Base-by-base conservation (phyloP, 495 filamentous ascomycete species). In the Hyaloscypha hepaticicola region DNA sequence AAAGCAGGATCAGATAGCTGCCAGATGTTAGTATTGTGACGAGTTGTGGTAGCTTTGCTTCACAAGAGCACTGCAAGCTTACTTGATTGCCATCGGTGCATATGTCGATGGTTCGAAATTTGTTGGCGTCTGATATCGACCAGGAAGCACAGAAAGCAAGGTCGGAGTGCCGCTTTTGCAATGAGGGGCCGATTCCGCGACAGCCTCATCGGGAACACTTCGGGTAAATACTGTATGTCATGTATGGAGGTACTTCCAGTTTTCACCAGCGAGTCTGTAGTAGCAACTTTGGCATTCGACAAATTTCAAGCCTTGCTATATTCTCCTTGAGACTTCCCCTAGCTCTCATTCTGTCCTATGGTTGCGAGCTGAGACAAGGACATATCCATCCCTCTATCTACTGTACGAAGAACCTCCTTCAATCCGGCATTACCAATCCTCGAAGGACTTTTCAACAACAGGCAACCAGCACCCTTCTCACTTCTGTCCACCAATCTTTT, bases 1-100 rank as follows among this genome's bases (percentile, higher is more conserved):
- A 97, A 63, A 98, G 89, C 67, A 98, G 87, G 77, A 99, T 99
- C 65, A 99, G 78, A 75, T 98, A 99, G 80, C 95, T 99, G 71
- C 63, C 71, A 24, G n/a, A 66, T 63, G 63, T 52, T 51, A 48
- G 72, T 83, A 4, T 4, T 45, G 16, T 4, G 38, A 45, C 38
- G 19, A 45, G 1, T 16, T 3, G 1, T 12, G 38, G 4, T 8
- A 0, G 14, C 6, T 45, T 45, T 19, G 4, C 11, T 45, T 16
- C 38, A 8, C 6, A 8, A 24, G 49, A 29, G 57, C 11, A 55
- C 33, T 33, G 49, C 8, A 24, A 65, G 69, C 78, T 78, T 73
- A 88, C 86, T 85, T 82, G 74, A 88, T 85, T 58, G 86, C 82
- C 87, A 88, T 87, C 64, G 21, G 28, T 64, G 56, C 31, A 34